phyloP scores from a whole-genome alignment of 106 monocot genomes.

The Cymbidium sinense region DNA sequence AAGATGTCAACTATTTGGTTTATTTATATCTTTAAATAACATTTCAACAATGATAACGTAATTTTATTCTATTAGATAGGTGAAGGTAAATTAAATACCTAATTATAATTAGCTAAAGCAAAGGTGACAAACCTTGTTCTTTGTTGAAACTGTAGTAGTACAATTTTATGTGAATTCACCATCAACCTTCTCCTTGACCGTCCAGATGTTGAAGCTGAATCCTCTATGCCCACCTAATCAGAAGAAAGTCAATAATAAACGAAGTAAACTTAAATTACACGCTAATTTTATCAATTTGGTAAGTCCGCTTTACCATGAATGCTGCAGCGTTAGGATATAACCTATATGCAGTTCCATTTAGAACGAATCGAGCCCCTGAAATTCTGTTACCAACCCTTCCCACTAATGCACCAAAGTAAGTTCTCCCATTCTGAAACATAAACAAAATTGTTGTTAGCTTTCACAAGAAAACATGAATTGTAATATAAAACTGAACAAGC shows the following conservation, averaged over 20 bases:
- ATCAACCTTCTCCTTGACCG: slow-evolving; percentile 16
- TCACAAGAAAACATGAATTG: neutral
- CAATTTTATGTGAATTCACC: slow-evolving; percentile 32
- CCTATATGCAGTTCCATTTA: slow-evolving; percentile 23
- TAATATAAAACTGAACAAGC: neutral
- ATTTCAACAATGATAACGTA: no score
- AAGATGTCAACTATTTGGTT: no score
- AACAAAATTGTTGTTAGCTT: neutral
- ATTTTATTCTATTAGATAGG: no score
- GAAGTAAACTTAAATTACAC: neutral
- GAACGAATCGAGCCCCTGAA: slow-evolving; percentile 23
- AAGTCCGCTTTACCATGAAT: slow-evolving; percentile 21
- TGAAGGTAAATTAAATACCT: no score
- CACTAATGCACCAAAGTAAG: slow-evolving; percentile 50
- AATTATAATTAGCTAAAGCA: neutral
- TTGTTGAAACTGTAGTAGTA: slow-evolving; percentile 47
- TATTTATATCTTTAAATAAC: no score
- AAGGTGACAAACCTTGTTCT: slow-evolving; percentile 32
- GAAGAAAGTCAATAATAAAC: neutral
- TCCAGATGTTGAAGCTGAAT: slow-evolving; percentile 34
- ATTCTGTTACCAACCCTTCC: slow-evolving; percentile 54
- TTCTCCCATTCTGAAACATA: slow-evolving; percentile 29
- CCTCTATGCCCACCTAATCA: slow-evolving; percentile 42
- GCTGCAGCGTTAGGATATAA: slow-evolving; percentile 23
- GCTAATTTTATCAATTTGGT: neutral